Evolutionary conservation across 169 alveolate genomes (phyloP), one percentile per base, ranked within the genome.

Genomic region (Haemoproteus tartakovskyi): DNA sequence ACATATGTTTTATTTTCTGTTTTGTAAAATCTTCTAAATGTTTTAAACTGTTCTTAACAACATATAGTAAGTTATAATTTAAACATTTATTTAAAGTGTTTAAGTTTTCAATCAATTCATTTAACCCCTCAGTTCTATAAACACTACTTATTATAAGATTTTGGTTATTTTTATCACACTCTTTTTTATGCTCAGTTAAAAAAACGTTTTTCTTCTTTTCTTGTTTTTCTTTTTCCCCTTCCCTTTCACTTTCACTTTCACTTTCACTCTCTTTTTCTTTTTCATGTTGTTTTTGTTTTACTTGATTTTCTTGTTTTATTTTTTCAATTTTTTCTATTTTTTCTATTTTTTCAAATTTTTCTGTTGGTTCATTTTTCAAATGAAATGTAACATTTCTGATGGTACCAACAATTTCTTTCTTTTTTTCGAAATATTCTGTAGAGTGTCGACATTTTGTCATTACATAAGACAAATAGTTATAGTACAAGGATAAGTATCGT

Each of bases 401-500:
- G 16, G 45, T n/a, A 14, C 48, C 40, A 6, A 70, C 33, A 8
- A 70, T 38, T 14, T 56, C 74, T 19, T 56, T 70, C 12, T 70
- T 52, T 18, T 29, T 57, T 54, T 47, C 54, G 8, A 41, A 22
- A 11, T 56, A 1, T 22, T 52, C 48, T 45, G 54, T 45, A 70
- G 29, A 45, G 27, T 47, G 29, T 11, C 33, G 33, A 26, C 84
- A 70, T 24, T 56, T 70, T 36, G 12, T 41, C 21, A 38, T 22
- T 11, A 70, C 84, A 47, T 70, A 70, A 8, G 84, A 70, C 40
- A 70, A 56, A 26, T 56, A 70, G 57, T 70, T 70, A 48, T 70
- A 56, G 46, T 41, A 70, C 24, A 70, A 19, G 12, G 84, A 40
- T 40, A 70, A 26, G 18, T 56, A 11, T 60, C 57, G 54, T 2